These are phyloP conservation scores for Suillus lakei DNA, from an alignment of 768 basidiomycete species.

Conservation along the genomic window DNA sequence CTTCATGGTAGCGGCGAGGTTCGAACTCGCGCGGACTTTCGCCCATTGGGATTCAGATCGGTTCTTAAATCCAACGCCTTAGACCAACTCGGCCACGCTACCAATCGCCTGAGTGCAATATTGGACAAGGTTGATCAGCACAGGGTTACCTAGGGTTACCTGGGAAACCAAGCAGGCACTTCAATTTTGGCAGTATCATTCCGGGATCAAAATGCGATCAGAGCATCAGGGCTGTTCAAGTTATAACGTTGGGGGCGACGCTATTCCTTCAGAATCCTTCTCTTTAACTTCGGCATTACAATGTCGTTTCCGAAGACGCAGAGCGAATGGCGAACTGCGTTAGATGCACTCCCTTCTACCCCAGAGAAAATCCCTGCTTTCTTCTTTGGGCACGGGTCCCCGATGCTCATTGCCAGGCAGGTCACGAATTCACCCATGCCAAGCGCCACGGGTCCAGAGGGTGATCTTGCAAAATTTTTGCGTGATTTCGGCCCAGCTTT, in stretches of 20 bases:
- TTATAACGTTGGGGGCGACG: not conserved
- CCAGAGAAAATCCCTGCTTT: constrained; percentile 72
- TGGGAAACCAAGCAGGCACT: too few species aligned
- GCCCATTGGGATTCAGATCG: constrained; percentile 79
- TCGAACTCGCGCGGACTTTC: constrained; percentile 88
- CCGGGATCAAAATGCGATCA: too few species aligned
- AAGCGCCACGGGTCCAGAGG: constrained; percentile 47
- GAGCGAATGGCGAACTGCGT: constrained; percentile 53
- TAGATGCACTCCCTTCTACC: constrained; percentile 58
- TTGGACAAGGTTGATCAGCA: not conserved
- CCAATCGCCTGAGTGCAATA: constrained; percentile 31
- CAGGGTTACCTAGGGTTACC: not conserved
- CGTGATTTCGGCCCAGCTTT: constrained; percentile 67
- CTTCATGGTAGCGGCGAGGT: constrained; percentile 79
- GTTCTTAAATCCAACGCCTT: constrained; percentile 89
- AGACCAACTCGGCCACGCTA: constrained; percentile 89
- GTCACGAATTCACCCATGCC: constrained; percentile 14
- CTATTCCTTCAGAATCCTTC: too few species aligned
- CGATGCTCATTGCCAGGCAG: constrained; percentile 39
- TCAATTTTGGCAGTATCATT: too few species aligned
- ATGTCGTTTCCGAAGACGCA: constrained; percentile 38
- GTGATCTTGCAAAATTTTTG: constrained; percentile 63
- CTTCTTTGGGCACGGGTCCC: constrained; percentile 78
- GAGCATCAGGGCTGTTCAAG: not conserved
- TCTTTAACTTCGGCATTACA: not conserved